phyloP scores from a whole-genome alignment of 208 protist genomes.

The Wallacemonas sp. region DNA sequence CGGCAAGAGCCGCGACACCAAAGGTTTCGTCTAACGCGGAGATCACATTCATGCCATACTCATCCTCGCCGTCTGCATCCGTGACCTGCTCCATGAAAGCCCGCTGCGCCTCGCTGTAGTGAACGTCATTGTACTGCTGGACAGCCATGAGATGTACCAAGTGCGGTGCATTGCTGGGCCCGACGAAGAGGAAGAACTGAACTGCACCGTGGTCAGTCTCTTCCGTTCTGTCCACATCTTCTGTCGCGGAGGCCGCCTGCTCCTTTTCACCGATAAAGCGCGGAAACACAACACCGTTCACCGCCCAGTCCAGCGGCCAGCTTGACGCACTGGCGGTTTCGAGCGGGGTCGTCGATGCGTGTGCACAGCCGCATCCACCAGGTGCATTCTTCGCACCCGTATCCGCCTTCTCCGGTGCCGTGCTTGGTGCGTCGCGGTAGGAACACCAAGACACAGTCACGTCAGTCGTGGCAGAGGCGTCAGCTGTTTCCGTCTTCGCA shows the following conservation, averaged over 20 bases:
- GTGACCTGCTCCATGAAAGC: slow-evolving; percentile 37
- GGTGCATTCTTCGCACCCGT: no score
- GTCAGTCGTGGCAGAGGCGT: not conserved
- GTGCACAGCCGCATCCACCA: not conserved
- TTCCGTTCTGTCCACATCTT: not conserved
- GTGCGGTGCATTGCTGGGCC: slow-evolving; percentile 35
- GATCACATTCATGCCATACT: slow-evolving; percentile 13
- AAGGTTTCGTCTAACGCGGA: slow-evolving; percentile 58
- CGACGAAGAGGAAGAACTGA: slow-evolving; percentile 77
- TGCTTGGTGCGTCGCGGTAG: slow-evolving; percentile 12
- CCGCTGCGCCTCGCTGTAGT: slow-evolving; percentile 47
- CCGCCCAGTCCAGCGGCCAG: slow-evolving; percentile 34
- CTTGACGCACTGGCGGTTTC: not conserved
- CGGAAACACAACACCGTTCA: slow-evolving; percentile 71
- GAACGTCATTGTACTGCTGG: slow-evolving; percentile 72
- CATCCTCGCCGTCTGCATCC: slow-evolving; percentile 17
- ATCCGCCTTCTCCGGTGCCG: no score
- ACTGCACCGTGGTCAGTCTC: slow-evolving; percentile 13
- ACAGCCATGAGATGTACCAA: slow-evolving; percentile 60
- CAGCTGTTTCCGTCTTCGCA: not conserved
- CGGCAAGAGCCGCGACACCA: slow-evolving; percentile 8
- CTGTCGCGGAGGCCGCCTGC: not conserved
- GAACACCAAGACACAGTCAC: slow-evolving; percentile 28
- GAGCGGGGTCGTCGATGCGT: not conserved
- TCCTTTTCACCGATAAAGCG: slow-evolving; percentile 14